A percentile compares a stretch with the other conserved stretches of the same genome.
Evolutionary conservation across 176 grass and related monocot genomes (phyloP).

Genomic region (Eragrostis nindensis): DNA sequence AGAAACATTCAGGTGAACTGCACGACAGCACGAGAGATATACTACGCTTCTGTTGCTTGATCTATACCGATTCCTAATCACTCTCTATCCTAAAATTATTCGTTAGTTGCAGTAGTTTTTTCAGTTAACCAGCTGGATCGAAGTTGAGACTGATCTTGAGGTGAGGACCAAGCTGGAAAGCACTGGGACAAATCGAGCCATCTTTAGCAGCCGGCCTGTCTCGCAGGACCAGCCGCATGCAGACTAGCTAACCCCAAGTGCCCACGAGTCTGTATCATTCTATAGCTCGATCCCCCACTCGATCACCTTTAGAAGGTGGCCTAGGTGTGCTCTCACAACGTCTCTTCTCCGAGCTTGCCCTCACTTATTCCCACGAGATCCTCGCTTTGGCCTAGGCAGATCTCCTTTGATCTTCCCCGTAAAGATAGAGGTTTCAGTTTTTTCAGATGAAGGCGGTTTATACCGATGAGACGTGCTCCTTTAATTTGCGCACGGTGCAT

Average conservation of each 20-base stretch:
- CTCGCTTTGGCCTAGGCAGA: slow-evolving; percentile 36
- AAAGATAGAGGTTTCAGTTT: slow-evolving; percentile 30
- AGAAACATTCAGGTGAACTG: not conserved
- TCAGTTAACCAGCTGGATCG: not conserved
- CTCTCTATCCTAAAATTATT: not conserved
- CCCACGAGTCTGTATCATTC: slow-evolving; percentile 50
- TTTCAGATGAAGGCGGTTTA: not conserved
- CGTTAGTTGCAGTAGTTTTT: not conserved
- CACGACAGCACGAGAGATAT: not conserved
- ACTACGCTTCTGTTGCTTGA: not conserved
- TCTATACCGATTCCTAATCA: not conserved
- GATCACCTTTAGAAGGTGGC: slow-evolving; percentile 45
- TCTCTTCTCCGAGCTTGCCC: not conserved
- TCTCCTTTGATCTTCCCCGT: slow-evolving; percentile 41
- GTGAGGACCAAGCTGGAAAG: slow-evolving; percentile 47
- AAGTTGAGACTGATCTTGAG: not conserved
- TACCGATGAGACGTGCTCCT: slow-evolving; percentile 6
- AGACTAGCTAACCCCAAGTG: slow-evolving; percentile 17
- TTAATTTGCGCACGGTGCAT: not conserved
- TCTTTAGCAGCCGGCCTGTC: slow-evolving; percentile 19
- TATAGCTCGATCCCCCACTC: not conserved
- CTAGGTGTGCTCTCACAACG: not conserved
- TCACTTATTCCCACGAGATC: slow-evolving; percentile 35
- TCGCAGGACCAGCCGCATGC: slow-evolving; percentile 26
- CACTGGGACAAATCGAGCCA: slow-evolving; percentile 30